phyloP scores from a whole-genome alignment of 2,329 filamentous ascomycete genomes.

The Paecilomyces dactylethromorphus region DNA sequence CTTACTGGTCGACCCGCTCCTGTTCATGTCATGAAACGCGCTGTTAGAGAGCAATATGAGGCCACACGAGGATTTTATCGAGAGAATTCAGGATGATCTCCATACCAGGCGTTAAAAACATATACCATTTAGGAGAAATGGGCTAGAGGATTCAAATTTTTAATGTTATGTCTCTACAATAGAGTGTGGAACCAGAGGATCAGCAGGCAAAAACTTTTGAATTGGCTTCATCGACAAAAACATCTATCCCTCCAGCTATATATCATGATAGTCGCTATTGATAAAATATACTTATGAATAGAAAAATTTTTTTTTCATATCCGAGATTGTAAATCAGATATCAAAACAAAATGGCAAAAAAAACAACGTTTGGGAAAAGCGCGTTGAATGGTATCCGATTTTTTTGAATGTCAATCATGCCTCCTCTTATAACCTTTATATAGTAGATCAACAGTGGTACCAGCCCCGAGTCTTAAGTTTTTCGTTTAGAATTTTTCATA shows the following conservation, averaged over 20 bases:
- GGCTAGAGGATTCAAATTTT: too few relatives aligned
- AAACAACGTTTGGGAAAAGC: not conserved
- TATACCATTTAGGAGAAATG: too few relatives aligned
- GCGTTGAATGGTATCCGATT: not conserved
- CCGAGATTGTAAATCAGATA: not conserved
- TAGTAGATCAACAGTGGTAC: not conserved
- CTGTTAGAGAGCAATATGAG: constrained; percentile 8
- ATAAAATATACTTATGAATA: too few relatives aligned
- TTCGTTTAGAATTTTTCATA: too few relatives aligned
- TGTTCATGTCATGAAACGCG: constrained; percentile 15
- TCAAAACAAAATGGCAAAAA: not conserved
- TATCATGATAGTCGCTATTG: too few relatives aligned
- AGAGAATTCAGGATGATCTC: not conserved
- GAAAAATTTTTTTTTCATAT: not conserved
- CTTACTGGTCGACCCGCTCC: constrained; percentile 17
- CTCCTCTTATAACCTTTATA: not conserved
- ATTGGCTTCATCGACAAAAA: too few relatives aligned
- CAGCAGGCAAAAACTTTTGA: too few relatives aligned
- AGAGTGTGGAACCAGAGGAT: too few relatives aligned
- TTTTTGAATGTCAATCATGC: not conserved
- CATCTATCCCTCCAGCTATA: too few relatives aligned
- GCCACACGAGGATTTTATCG: not conserved
- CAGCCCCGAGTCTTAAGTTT: too few relatives aligned
- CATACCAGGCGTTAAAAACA: not conserved
- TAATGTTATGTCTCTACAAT: too few relatives aligned